Percentiles rank a stretch among this genome's conserved stretches.
Conservation (phyloP, 1,284 basidiomycete genomes). For the Chalciporus sp. region DNA sequence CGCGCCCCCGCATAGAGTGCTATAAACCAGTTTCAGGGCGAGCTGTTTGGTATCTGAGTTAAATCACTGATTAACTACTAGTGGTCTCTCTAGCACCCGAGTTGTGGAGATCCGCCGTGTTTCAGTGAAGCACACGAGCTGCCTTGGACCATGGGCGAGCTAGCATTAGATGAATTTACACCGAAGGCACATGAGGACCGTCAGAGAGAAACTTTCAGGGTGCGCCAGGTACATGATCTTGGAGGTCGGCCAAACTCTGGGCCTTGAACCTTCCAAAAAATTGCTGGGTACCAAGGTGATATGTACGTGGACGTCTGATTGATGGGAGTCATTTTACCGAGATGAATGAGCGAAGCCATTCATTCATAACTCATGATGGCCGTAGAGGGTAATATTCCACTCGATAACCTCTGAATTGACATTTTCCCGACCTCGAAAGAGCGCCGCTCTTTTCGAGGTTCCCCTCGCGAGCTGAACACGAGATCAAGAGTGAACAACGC, state of each 20-base stretch:
- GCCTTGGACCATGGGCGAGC: not conserved
- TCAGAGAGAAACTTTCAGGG: too few relatives aligned
- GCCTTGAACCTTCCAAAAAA: not conserved
- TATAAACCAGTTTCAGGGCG: too few relatives aligned
- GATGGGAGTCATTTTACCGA: conserved; percentile 7
- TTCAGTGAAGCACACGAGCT: not conserved
- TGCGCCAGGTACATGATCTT: not conserved
- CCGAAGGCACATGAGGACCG: not conserved
- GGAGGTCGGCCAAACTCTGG: not conserved
- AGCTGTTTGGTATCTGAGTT: too few relatives aligned
- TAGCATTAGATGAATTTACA: too few relatives aligned
- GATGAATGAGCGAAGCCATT: conserved; percentile 6
- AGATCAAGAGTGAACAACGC: too few relatives aligned
- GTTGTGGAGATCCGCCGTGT: not conserved
- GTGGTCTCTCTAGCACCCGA: not conserved
- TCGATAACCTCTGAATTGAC: not conserved
- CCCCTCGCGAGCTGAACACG: too few relatives aligned
- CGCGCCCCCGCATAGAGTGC: too few relatives aligned
- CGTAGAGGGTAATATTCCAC: not conserved
- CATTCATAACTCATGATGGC: conserved; percentile 8
- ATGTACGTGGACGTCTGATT: not conserved
- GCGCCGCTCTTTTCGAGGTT: not conserved
- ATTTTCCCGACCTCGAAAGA: not conserved
- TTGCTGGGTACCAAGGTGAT: not conserved
- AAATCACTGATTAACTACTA: too few relatives aligned